Base-by-base conservation (phyloP, 2,329 filamentous ascomycete genomes). In the Ophiostoma ips region DNA sequence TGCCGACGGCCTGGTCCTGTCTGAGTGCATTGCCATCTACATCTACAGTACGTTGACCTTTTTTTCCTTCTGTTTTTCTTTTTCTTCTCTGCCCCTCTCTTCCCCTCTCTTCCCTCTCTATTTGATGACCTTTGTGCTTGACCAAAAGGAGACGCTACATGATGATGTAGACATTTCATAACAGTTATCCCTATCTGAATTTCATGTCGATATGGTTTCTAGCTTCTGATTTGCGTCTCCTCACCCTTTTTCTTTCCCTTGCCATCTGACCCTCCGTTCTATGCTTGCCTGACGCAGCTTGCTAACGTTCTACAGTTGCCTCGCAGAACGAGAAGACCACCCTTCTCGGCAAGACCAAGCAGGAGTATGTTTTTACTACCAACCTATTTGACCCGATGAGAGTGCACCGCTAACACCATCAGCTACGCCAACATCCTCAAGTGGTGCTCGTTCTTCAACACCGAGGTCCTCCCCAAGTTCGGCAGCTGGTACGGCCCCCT, bases 311-410 rank as follows among this genome's bases (percentile, higher is more conserved):
- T 30, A 58, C 65, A 96, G 92, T 98, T 68, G 88, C 92, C 63
- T 96, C 92, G 62, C 92, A 98, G 76, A 98, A 98, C 71, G 92
- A 96, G 83, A 96, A 96, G 84, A 98, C 92, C 63, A 94, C 88
- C 61, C 88, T 98, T 59, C 82, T 98, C 62, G 92, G 92, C 66
- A 96, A 96, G 84, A 98, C 89, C 74, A 98, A 98, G 84, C 90
- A 98, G 77, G 92, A 98, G 81, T 88, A 73, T 67, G 75, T 66
- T 52, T 13, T 5, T 12, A 16, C 33, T 28, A n/a, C 43, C 11
- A 41, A 15, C 18, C n/a, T 28, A 8, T 8, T 5, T 28, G 24
- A 28, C 8, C 24, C 8, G 24, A 5, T 8, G 24, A 28, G 33
- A 34, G 33, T 9, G 11, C 3, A 13, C 13, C 21, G 18, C 38